Conservation (phyloP, 148 eudicot species). For the Heliosperma pusillum region DNA sequence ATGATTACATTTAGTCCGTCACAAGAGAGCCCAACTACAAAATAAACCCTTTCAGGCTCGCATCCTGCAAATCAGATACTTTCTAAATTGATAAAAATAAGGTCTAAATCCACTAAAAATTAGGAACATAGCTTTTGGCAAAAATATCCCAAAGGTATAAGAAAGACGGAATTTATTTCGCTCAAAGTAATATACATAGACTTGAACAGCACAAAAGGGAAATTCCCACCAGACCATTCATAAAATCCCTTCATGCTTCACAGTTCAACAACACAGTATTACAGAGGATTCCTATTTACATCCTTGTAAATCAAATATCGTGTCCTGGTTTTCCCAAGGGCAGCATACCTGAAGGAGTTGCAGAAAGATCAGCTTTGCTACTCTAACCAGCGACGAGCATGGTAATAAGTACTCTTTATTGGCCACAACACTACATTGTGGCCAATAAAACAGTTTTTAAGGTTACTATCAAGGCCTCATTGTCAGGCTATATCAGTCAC, state of each 20-base stretch:
- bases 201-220: constrained; percentile 8
- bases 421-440: not conserved
- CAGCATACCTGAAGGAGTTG: constrained; percentile 79
- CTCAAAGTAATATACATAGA: constrained; percentile 18
- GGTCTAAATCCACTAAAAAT: not conserved
- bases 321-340: constrained; percentile 79
- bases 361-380: constrained; percentile 12
- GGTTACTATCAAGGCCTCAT: not conserved
- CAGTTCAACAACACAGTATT: constrained; percentile 18
- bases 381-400: not conserved
- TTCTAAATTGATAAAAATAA: too few species aligned
- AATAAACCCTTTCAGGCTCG: too few species aligned
- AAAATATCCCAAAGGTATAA: not conserved
- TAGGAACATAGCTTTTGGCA: not conserved
- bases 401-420: not conserved
- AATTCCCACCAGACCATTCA: not conserved
- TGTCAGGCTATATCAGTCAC: not conserved
- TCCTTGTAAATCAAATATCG: constrained; percentile 95
- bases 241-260: constrained; percentile 5
- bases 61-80: too few species aligned
- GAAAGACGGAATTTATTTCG: not conserved
- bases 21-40: too few species aligned
- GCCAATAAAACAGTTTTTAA: not conserved
- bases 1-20: too few species aligned
- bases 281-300: constrained; percentile 85